Conservation (phyloP, 345 rosid species). For the Citrus australasica region DNA sequence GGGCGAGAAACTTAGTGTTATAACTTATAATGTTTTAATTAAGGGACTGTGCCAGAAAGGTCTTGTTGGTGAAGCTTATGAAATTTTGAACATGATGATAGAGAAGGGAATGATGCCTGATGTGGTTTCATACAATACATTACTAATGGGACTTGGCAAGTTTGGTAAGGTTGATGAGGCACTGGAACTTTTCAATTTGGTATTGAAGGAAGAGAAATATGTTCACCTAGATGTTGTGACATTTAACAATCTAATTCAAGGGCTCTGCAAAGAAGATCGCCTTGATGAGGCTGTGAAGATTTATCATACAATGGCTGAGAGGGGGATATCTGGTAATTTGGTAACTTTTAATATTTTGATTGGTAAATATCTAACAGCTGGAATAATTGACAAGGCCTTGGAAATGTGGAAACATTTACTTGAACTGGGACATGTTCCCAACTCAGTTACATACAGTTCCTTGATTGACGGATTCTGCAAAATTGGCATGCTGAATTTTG, state of each 20-base stretch:
- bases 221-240: slow-evolving; percentile 45
- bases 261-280: slow-evolving; percentile 49
- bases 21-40: slow-evolving; percentile 55
- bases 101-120: slow-evolving; percentile 53
- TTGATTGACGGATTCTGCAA: slow-evolving; percentile 58
- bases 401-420: slow-evolving; percentile 53
- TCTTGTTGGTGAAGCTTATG: slow-evolving; percentile 46
- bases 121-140: slow-evolving; percentile 48
- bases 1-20: slow-evolving; percentile 42
- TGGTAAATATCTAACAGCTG: slow-evolving; percentile 41
- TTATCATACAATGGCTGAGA: slow-evolving; percentile 42
- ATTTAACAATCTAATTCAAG: slow-evolving; percentile 49
- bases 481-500: slow-evolving; percentile 45
- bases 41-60: slow-evolving; percentile 58
- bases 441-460: slow-evolving; percentile 43
- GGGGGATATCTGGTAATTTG: slow-evolving; percentile 40
- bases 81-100: slow-evolving; percentile 47
- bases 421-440: slow-evolving; percentile 39
- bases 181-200: slow-evolving; percentile 35
- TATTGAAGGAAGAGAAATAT: slow-evolving; percentile 34
- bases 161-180: slow-evolving; percentile 55
- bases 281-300: slow-evolving; percentile 43
- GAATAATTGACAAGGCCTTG: slow-evolving; percentile 43
- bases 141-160: slow-evolving; percentile 51
- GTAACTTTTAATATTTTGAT: slow-evolving; percentile 47